phyloP scores from a whole-genome alignment of 495 filamentous ascomycete species.

The Lophium mytilinum region DNA sequence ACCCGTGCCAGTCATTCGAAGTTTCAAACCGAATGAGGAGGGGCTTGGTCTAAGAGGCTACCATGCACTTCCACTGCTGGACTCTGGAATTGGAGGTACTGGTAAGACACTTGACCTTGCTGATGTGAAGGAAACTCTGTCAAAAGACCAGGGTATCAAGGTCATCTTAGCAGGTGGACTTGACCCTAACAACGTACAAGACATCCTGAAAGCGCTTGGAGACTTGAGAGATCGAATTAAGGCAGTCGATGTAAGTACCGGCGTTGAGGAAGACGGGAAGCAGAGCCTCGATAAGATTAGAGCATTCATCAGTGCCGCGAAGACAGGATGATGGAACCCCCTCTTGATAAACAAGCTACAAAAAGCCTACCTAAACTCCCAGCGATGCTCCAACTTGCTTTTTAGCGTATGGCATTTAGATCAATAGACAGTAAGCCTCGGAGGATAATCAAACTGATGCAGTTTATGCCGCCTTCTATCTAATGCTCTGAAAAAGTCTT shows the following conservation, averaged over 20 bases:
- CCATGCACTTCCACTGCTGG: constrained; percentile 74
- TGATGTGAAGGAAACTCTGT: constrained; percentile 53
- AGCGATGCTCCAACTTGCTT: too few relatives aligned
- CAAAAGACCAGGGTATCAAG: constrained; percentile 53
- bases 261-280: constrained; percentile 71
- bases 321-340: neutral
- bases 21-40: constrained; percentile 63
- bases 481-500: neutral
- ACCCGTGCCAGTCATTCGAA: constrained; percentile 81
- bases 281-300: constrained; percentile 79
- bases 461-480: neutral
- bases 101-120: constrained; percentile 65
- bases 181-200: constrained; percentile 62
- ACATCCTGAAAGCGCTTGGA: constrained; percentile 51
- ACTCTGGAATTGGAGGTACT: constrained; percentile 75
- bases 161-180: constrained; percentile 81
- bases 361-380: too few relatives aligned
- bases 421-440: too few relatives aligned
- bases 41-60: constrained; percentile 68
- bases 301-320: constrained; percentile 52
- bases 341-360: neutral
- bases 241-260: constrained; percentile 88
- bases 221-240: constrained; percentile 51
- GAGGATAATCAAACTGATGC: too few relatives aligned
- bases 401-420: neutral